phyloP scores from a whole-genome alignment of 306 rosid genomes.

The Acacia confusa region DNA sequence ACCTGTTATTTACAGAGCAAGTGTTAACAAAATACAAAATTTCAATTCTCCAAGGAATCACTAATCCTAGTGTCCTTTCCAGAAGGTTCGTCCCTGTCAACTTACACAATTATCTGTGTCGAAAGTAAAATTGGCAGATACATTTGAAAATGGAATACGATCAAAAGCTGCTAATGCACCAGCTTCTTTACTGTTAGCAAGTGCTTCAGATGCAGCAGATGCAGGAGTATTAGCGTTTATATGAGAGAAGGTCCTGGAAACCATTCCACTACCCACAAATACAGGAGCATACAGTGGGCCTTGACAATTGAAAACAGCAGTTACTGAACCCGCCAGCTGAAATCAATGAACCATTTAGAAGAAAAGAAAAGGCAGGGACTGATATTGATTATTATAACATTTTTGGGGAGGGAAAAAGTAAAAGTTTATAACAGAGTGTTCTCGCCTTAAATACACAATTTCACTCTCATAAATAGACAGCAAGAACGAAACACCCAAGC shows the following conservation, averaged over 20 bases:
- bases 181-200: constrained; percentile 77
- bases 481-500: constrained; percentile 7
- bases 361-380: constrained; percentile 29
- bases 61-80: neutral
- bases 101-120: constrained; percentile 90
- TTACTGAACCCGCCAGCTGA: constrained; percentile 92
- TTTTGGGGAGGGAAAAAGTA: constrained; percentile 11
- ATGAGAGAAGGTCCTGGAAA: constrained; percentile 73
- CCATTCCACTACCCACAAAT: constrained; percentile 96
- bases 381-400: constrained; percentile 13
- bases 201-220: constrained; percentile 75
- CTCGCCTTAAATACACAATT: constrained; percentile 18
- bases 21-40: constrained; percentile 30
- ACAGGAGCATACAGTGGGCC: constrained; percentile 86
- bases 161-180: constrained; percentile 95
- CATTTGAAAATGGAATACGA: constrained; percentile 80
- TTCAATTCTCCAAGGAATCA: constrained; percentile 1
- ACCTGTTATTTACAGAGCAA: constrained; percentile 49
- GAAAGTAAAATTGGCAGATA: constrained; percentile 93
- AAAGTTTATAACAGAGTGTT: neutral
- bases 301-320: constrained; percentile 95
- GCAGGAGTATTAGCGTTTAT: constrained; percentile 53
- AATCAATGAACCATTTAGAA: constrained; percentile 30
- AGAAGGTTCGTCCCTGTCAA: constrained; percentile 16
- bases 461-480: neutral